Evolutionary conservation across 202 grass and related monocot species (phyloP).

Genomic region (Dendrocalamus latiflorus): DNA sequence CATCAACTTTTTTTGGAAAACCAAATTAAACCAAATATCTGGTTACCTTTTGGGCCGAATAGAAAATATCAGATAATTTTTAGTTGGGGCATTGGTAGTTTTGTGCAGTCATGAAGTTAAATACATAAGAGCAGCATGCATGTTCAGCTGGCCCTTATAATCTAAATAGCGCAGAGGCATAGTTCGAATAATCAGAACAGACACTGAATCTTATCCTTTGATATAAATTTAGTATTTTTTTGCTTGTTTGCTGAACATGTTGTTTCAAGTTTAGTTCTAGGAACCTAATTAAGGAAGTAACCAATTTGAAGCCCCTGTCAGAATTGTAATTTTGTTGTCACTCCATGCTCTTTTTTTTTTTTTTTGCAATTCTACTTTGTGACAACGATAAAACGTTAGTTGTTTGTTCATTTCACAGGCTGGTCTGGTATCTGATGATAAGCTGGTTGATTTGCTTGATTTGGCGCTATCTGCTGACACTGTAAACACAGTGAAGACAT

Average conservation of each 20-base stretch:
- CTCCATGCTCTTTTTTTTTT: neutral
- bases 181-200: neutral
- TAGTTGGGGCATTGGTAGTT: neutral
- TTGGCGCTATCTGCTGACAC: slow-evolving; percentile 78
- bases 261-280: neutral
- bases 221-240: neutral
- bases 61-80: slow-evolving; percentile 22
- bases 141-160: neutral
- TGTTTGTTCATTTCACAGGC: slow-evolving; percentile 46
- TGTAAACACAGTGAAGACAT: slow-evolving; percentile 70
- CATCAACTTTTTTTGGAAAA: neutral
- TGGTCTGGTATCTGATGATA: slow-evolving; percentile 84
- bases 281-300: neutral
- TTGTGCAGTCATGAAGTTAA: neutral
- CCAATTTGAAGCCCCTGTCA: neutral
- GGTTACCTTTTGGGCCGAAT: neutral
- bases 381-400: neutral
- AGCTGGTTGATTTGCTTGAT: slow-evolving; percentile 87
- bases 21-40: neutral
- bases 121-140: neutral
- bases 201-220: neutral
- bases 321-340: neutral
- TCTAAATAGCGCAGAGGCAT: neutral
- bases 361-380: neutral
- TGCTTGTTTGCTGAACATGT: slow-evolving; percentile 21